Conservation (phyloP, 805 yeast species). For the Ascoidea tarda region DNA sequence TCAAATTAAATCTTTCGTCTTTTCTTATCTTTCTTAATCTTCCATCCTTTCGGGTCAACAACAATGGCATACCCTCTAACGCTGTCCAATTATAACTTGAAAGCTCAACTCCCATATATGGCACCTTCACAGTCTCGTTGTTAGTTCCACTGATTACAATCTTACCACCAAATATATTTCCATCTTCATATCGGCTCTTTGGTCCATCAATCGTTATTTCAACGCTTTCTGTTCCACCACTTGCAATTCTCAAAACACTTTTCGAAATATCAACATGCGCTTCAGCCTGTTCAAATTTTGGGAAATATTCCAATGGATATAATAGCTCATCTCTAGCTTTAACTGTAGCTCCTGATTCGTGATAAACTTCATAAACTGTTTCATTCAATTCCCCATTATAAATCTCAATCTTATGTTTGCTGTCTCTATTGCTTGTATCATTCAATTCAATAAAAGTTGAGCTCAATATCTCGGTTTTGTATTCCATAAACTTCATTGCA, state of each 20-base stretch:
- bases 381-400: slow-evolving; percentile 6
- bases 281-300: not conserved
- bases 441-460: slow-evolving; percentile 1
- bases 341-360: not conserved
- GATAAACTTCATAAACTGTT: slow-evolving; percentile 2
- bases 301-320: not conserved
- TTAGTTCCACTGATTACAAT: slow-evolving; percentile 9
- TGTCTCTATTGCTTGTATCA: slow-evolving; percentile 9
- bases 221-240: not conserved
- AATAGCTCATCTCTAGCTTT: not conserved
- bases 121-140: slow-evolving; percentile 9
- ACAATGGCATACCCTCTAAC: slow-evolving; percentile 3
- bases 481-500: slow-evolving; percentile 9
- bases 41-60: not conserved
- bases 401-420: slow-evolving; percentile 7
- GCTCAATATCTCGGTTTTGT: slow-evolving; percentile 3
- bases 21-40: not conserved
- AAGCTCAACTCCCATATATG: slow-evolving; percentile 10
- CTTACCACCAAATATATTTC: slow-evolving; percentile 8
- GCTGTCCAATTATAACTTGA: slow-evolving; percentile 6
- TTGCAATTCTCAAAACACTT: not conserved
- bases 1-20: too few species aligned
- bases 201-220: not conserved
- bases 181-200: not conserved
- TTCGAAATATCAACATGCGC: not conserved